phyloP scores from a whole-genome alignment of 2,329 filamentous ascomycete species.

The Trichoderma sp. region DNA sequence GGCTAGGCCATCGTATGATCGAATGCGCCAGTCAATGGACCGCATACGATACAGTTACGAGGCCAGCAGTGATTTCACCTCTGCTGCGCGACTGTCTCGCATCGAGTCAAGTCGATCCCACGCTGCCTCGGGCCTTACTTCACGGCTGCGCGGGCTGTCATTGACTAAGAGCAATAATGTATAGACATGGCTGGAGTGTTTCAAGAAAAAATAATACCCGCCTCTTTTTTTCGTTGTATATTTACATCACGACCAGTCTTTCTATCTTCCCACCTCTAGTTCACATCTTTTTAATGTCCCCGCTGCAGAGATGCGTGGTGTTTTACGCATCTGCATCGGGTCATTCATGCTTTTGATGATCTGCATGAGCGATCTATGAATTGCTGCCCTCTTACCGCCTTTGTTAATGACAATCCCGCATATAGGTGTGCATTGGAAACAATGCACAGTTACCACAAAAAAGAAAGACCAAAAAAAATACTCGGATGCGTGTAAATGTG shows the following conservation, averaged over 20 bases:
- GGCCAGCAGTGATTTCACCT: slow-evolving; percentile 85
- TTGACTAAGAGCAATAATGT: slow-evolving; percentile 41
- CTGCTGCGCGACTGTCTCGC: slow-evolving; percentile 77
- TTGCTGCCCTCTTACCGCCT: slow-evolving; percentile 26
- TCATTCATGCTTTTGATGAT: slow-evolving; percentile 42
- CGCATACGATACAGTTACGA: slow-evolving; percentile 80
- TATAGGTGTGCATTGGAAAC: slow-evolving; percentile 5
- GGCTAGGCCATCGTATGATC: slow-evolving; percentile 80
- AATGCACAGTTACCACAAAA: not conserved
- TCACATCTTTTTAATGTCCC: not conserved
- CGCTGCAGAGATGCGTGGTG: slow-evolving; percentile 27
- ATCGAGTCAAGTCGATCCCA: slow-evolving; percentile 70
- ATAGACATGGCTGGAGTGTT: slow-evolving; percentile 27
- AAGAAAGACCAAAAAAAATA: not conserved
- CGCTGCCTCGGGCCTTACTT: slow-evolving; percentile 31
- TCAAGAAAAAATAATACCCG: not conserved
- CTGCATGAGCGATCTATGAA: slow-evolving; percentile 50
- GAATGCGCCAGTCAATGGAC: slow-evolving; percentile 84
- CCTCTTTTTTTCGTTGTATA: slow-evolving; percentile 29
- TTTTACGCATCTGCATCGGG: slow-evolving; percentile 29
- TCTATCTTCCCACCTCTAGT: not conserved
- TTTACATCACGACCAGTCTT: slow-evolving; percentile 25
- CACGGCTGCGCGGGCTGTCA: slow-evolving; percentile 44
- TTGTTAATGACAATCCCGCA: slow-evolving; percentile 20
- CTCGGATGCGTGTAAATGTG: not conserved